These are phyloP conservation scores for Phytophthora sojae DNA, from an alignment of 352 stramenopile species.

Conservation along the genomic window DNA sequence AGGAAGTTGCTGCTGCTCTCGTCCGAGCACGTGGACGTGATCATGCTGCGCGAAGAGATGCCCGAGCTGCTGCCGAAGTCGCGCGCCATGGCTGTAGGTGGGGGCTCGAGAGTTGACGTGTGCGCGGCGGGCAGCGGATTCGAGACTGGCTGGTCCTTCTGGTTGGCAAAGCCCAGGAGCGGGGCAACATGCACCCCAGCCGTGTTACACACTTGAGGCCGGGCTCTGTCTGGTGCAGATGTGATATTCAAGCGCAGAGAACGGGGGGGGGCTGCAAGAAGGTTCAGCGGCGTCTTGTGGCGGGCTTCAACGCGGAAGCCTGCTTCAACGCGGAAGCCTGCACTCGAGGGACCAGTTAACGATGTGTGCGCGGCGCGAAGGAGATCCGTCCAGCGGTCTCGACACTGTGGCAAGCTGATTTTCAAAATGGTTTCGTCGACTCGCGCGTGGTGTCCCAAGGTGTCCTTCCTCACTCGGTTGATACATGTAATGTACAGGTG, in stretches of 20 bases:
- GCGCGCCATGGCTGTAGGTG: slow-evolving; percentile 4
- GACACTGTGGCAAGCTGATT: slow-evolving; percentile 23
- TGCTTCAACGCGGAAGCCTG: no score
- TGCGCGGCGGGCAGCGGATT: slow-evolving; percentile 24
- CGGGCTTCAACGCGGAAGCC: slow-evolving; percentile 5
- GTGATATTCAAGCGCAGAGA: background rate
- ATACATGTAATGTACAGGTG: background rate
- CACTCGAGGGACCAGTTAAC: no score
- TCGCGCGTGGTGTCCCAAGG: slow-evolving; percentile 3
- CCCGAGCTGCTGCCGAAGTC: slow-evolving; percentile 24
- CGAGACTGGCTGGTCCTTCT: slow-evolving; percentile 23
- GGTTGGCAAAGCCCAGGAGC: slow-evolving; percentile 21
- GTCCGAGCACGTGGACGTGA: slow-evolving; percentile 38
- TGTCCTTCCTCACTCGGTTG: slow-evolving; percentile 3
- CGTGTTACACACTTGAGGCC: slow-evolving; percentile 30
- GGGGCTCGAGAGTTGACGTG: slow-evolving; percentile 1
- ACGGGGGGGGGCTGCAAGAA: slow-evolving; percentile 9
- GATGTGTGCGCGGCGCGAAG: background rate
- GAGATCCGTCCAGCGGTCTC: slow-evolving; percentile 8
- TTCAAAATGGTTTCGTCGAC: slow-evolving; percentile 30
- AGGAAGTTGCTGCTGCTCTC: slow-evolving; percentile 24
- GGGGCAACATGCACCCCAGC: background rate
- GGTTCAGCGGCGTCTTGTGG: slow-evolving; percentile 19
- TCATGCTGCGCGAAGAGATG: slow-evolving; percentile 37
- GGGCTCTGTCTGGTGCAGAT: background rate